These are phyloP conservation scores for Globisporangium uncinulatum DNA, from an alignment of 352 stramenopile genomes.

Conservation along the genomic window DNA sequence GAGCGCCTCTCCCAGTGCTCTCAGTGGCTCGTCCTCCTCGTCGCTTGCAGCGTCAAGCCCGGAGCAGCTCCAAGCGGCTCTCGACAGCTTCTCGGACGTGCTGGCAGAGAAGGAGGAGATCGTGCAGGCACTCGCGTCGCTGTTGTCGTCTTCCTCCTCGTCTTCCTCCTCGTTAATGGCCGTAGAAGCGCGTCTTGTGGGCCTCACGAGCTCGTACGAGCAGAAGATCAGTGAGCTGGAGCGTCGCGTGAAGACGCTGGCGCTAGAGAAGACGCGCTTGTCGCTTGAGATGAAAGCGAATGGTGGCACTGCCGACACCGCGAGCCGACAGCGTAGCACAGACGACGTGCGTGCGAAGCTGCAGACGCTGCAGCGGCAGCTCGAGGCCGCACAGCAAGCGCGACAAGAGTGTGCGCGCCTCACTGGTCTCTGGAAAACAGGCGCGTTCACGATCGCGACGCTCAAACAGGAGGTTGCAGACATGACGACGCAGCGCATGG, in stretches of 20 bases:
- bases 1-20: not conserved
- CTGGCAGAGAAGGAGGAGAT: conserved; percentile 55
- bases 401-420: conserved; percentile 35
- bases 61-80: conserved; percentile 12
- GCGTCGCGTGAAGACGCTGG: conserved; percentile 17
- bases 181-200: conserved; percentile 22
- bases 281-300: conserved; percentile 13
- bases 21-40: not conserved
- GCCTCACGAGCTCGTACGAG: conserved; percentile 32
- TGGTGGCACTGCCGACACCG: not conserved
- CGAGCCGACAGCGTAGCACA: not conserved
- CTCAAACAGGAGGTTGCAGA: conserved; percentile 38
- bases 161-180: too few relatives aligned
- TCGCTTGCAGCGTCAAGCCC: not conserved
- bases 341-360: conserved; percentile 18
- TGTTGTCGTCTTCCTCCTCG: conserved; percentile 2
- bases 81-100: conserved; percentile 32
- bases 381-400: conserved; percentile 29
- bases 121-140: conserved; percentile 14
- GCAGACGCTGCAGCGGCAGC: conserved; percentile 21
- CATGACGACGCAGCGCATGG: conserved; percentile 43
- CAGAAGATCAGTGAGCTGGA: conserved; percentile 35
- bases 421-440: conserved; percentile 24
- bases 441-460: conserved; percentile 39
- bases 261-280: conserved; percentile 25